Evolutionary conservation across 768 basidiomycete species (phyloP).

Genomic region (Chlorophyllum brunneum): DNA sequence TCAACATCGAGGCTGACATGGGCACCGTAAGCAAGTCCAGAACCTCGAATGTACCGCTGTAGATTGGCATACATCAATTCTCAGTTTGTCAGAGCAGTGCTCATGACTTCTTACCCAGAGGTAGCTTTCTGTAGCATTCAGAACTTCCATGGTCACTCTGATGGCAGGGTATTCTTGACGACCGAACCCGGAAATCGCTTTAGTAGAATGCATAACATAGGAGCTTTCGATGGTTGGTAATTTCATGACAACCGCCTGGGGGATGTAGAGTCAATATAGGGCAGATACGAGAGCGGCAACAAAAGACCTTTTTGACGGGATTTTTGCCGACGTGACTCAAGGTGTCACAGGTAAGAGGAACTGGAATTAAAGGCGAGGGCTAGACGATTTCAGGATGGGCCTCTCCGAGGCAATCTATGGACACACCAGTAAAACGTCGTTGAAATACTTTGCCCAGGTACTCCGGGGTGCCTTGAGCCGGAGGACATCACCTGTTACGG

Average conservation of each 20-base stretch:
- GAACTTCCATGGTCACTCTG: slow-evolving; percentile 76
- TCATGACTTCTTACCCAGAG: slow-evolving; percentile 65
- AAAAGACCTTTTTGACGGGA: slow-evolving; percentile 63
- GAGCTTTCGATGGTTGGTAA: slow-evolving; percentile 94
- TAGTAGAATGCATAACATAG: slow-evolving; percentile 74
- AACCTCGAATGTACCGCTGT: slow-evolving; percentile 88
- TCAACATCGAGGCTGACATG: slow-evolving; percentile 72
- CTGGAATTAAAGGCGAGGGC: slow-evolving; percentile 55
- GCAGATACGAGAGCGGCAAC: neutral
- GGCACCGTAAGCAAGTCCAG: slow-evolving; percentile 94
- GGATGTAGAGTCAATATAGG: neutral
- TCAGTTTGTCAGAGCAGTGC: slow-evolving; percentile 4
- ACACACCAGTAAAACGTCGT: slow-evolving; percentile 52
- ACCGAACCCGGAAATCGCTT: slow-evolving; percentile 73
- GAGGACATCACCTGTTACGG: slow-evolving; percentile 86
- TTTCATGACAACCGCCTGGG: slow-evolving; percentile 78
- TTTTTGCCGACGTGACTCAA: slow-evolving; percentile 73
- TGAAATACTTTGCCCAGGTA: slow-evolving; percentile 72
- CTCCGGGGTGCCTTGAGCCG: slow-evolving; percentile 66
- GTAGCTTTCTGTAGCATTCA: slow-evolving; percentile 93
- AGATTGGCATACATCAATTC: neutral
- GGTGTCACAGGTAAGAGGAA: slow-evolving; percentile 63
- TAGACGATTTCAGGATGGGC: slow-evolving; percentile 21
- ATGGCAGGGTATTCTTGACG: slow-evolving; percentile 85
- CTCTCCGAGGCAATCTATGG: neutral